Base-by-base conservation (phyloP, 1,284 basidiomycete species). In the Abortiporus biennis region DNA sequence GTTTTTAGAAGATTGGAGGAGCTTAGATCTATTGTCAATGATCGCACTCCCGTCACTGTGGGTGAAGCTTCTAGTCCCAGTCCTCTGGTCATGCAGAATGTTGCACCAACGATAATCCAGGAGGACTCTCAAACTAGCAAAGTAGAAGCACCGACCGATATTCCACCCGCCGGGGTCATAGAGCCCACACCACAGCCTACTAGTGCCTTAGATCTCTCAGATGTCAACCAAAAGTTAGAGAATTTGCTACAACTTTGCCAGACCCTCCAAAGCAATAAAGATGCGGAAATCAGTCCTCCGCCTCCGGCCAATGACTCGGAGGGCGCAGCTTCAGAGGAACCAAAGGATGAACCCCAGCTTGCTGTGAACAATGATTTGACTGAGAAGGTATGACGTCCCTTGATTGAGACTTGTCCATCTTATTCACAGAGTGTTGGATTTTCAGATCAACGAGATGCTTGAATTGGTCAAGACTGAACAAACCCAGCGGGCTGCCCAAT, bases 391-490 rank as follows among this genome's bases (percentile, higher is more conserved):
- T 9, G n/a, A 36, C 12, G 6, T 11, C 12, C 20, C 19, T 16
- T 6, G 19, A 15, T 6, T 36, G 19, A 22, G 24, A 15, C 35
- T 36, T 6, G 20, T 36, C 35, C 12, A 36, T 21, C 35, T 22
- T 12, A 36, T 22, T 4, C 35, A n/a, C n/a, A n/a, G n/a, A n/a
- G n/a, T n/a, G n/a, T n/a, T n/a, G n/a, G n/a, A n/a, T n/a, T n/a
- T n/a, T n/a, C 23, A 76, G 68, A 46, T 76, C 2, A 57, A 67
- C 40, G 67, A 67, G 44, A 64, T 80, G 16, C 40, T 77, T 34
- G 54, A 54, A 4, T 53, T 76, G 12, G 53, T 82, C 6, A 66
- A 66, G 44, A 62, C 63, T 19, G 74, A 74, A 4, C 64, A 68
- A 40, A 65, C 59, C 15, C 70, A 75, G 46, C 72, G 68, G 27